Base-by-base conservation (phyloP, 306 rosid genomes). In the Aeschynomene evenia region DNA sequence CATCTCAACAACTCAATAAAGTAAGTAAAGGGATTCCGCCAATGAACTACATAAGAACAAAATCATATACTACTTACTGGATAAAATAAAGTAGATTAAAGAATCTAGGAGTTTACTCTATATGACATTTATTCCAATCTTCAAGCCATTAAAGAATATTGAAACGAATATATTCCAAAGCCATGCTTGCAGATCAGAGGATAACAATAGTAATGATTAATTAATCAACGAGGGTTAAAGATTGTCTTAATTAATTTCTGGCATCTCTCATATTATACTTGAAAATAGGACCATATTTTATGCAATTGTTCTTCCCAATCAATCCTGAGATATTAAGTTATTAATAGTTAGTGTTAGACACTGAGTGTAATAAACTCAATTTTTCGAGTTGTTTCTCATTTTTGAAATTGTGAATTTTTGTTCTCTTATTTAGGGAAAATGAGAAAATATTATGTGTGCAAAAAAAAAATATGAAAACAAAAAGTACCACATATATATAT, bases 11-110 rank as follows among this genome's bases (percentile, higher is more conserved):
- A 39, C 53, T 51, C 56, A 37, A 34, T 15, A 63, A 62, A 70
- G 70, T 66, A 42, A 61, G 14, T n/a, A n/a, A 59, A 70, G 66
- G 40, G 64, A 66, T 58, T 65, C 78, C 79, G 67, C n/a, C 40
- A 9, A 24, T 64, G 22, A 42, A 43, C 54, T 43, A 42, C 14
- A 43, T 64, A 64, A 24, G 12, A 15, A 62, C 52, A 22, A 62
- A 65, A 13, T 13, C 70, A 65, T 8, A 26, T 14, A 39, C 21
- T 40, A 7, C 9, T 62, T 19, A 22, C 50, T 40, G 68, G 68
- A 62, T 60, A 37, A 21, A 39, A 11, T 62, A 61, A 37, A 61
- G 67, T 8, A 19, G 66, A 20, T 19, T 18, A n/a, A 57, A 61
- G 66, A 61, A 61, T 61, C 50, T 11, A 53, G 60, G 60, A 8